Evolutionary conservation across 805 yeast genomes (phyloP).

Genomic region (Myxozyma melibiosi): DNA sequence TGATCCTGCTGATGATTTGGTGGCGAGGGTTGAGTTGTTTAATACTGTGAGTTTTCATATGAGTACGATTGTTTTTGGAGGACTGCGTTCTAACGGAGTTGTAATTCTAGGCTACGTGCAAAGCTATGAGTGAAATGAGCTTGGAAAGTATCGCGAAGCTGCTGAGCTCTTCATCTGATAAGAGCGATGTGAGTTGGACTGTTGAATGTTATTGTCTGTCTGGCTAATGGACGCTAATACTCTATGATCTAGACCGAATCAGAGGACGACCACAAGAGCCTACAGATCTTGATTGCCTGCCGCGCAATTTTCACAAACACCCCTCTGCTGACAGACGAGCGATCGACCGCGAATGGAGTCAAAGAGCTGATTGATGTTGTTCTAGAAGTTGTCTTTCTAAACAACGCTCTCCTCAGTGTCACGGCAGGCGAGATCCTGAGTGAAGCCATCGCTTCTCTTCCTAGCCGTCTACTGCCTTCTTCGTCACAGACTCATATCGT

Average conservation of each 20-base stretch:
- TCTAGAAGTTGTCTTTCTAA: constrained; percentile 1
- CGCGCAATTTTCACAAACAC: not conserved
- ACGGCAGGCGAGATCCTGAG: not conserved
- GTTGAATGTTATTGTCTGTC: no score
- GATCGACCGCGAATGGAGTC: not conserved
- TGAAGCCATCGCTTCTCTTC: not conserved
- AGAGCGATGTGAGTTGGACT: no score
- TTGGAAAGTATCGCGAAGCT: no score
- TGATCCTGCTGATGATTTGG: not conserved
- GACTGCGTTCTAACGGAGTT: no score
- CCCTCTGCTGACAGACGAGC: not conserved
- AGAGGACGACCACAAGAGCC: not conserved
- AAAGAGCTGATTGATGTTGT: not conserved
- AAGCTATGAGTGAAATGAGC: no score
- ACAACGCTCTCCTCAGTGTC: not conserved
- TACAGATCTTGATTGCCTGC: not conserved
- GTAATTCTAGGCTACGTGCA: not conserved
- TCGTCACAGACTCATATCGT: not conserved
- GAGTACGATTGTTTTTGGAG: no score
- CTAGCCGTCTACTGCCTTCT: not conserved
- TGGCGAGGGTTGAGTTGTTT: not conserved
- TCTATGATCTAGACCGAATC: no score
- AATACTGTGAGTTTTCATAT: not conserved
- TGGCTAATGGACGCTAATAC: not conserved
- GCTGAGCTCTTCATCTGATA: no score